phyloP scores from a whole-genome alignment of 768 basidiomycete genomes.

The Trametes villosa region DNA sequence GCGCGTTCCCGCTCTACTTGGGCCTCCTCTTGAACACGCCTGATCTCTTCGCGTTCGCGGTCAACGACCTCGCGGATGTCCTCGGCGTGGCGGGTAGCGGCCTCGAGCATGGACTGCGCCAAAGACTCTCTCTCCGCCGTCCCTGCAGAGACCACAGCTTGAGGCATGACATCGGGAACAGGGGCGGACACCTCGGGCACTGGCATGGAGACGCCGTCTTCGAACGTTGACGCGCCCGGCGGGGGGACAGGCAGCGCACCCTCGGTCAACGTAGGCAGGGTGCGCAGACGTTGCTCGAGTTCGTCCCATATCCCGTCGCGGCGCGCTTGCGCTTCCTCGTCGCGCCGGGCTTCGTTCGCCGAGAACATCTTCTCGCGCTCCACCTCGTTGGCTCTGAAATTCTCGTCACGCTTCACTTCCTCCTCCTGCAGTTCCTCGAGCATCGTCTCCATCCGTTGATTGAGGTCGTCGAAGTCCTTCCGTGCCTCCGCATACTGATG shows the following conservation, averaged over 20 bases:
- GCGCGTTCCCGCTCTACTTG: slow-evolving; percentile 59
- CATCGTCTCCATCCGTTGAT: slow-evolving; percentile 52
- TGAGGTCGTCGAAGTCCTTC: slow-evolving; percentile 60
- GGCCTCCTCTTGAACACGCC: slow-evolving; percentile 56
- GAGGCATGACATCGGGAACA: neutral
- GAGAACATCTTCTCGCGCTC: slow-evolving; percentile 64
- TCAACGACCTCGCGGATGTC: slow-evolving; percentile 64
- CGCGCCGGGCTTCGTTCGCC: slow-evolving; percentile 61
- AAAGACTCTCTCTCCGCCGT: slow-evolving; percentile 38
- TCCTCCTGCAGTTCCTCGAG: slow-evolving; percentile 56
- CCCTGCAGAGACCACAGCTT: slow-evolving; percentile 1
- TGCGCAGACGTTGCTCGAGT: slow-evolving; percentile 29
- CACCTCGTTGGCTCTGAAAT: slow-evolving; percentile 68
- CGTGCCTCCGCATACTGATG: slow-evolving; percentile 52
- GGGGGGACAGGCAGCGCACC: slow-evolving; percentile 26
- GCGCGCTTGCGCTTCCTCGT: slow-evolving; percentile 55
- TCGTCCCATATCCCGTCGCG: slow-evolving; percentile 47
- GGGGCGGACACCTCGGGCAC: slow-evolving; percentile 5
- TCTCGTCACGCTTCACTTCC: slow-evolving; percentile 65
- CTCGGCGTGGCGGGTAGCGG: slow-evolving; percentile 56
- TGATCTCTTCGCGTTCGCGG: slow-evolving; percentile 62
- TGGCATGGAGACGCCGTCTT: neutral
- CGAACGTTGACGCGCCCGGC: slow-evolving; percentile 4
- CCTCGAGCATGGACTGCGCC: slow-evolving; percentile 48
- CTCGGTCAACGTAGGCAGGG: slow-evolving; percentile 12